A percentile compares a stretch with the other conserved stretches of the same genome.
These are phyloP conservation scores for Spirogloea muscicola DNA, from an alignment of 139 green algal genomes.

Conservation along the genomic window DNA sequence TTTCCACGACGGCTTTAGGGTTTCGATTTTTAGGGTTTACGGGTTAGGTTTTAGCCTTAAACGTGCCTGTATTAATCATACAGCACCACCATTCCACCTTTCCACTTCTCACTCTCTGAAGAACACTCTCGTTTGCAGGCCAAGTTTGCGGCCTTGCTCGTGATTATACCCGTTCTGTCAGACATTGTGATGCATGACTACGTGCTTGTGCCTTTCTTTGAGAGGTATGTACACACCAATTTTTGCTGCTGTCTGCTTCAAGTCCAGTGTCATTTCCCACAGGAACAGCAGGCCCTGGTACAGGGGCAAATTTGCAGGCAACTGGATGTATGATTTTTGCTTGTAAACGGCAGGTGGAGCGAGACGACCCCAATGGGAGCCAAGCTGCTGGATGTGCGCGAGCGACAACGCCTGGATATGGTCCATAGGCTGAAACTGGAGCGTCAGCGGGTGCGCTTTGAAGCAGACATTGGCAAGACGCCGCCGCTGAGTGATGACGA, in stretches of 20 bases:
- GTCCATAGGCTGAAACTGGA: slow-evolving; percentile 40
- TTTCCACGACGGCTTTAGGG: too few relatives aligned
- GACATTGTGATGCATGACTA: slow-evolving; percentile 30
- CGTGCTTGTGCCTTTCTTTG: slow-evolving; percentile 31
- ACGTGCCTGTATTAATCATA: too few relatives aligned
- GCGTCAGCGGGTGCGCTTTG: slow-evolving; percentile 32
- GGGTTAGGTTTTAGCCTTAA: too few relatives aligned
- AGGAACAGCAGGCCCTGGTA: too few relatives aligned
- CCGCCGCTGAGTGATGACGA: slow-evolving; percentile 33
- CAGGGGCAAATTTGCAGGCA: too few relatives aligned
- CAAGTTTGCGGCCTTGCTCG: slow-evolving; percentile 33
- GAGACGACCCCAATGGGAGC: slow-evolving; percentile 28
- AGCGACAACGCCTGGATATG: slow-evolving; percentile 38
- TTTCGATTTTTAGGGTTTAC: too few relatives aligned
- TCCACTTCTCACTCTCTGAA: too few relatives aligned
- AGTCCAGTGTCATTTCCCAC: not conserved
- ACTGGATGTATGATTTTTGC: not conserved
- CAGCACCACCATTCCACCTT: too few relatives aligned
- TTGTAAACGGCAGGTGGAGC: slow-evolving; percentile 4
- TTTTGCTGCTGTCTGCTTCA: not conserved
- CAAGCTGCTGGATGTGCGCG: slow-evolving; percentile 27
- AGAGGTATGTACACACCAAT: slow-evolving; percentile 6
- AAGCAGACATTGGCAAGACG: slow-evolving; percentile 37
- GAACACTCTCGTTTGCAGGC: too few relatives aligned
- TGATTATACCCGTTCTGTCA: slow-evolving; percentile 14